These are phyloP conservation scores for Citrus mangshanensis DNA, from an alignment of 345 rosid species.

Conservation along the genomic window DNA sequence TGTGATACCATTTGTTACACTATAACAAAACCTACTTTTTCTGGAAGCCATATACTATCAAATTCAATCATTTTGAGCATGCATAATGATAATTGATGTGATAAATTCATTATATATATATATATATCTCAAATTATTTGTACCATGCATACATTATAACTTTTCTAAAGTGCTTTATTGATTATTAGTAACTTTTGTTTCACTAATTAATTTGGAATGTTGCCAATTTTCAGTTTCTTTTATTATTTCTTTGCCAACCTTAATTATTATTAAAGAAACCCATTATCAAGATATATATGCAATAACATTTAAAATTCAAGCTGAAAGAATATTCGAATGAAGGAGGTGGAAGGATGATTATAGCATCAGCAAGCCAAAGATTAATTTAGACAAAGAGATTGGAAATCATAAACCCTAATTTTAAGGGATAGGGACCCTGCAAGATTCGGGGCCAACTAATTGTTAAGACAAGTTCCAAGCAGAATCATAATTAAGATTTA, in stretches of 20 bases:
- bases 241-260: conserved; percentile 2
- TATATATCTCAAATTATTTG: neutral
- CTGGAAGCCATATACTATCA: neutral
- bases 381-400: conserved; percentile 10
- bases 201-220: neutral
- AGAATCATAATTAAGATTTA: no score
- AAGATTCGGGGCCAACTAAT: conserved; percentile 23
- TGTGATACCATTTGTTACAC: neutral
- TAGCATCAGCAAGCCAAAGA: conserved; percentile 30
- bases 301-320: neutral
- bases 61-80: neutral
- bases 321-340: conserved; percentile 11
- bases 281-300: conserved; percentile 3
- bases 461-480: no score
- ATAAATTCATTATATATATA: neutral
- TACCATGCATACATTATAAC: neutral
- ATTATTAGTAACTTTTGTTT: neutral
- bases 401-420: conserved; percentile 23
- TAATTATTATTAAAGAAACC: conserved; percentile 16
- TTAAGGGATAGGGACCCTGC: conserved; percentile 30
- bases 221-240: neutral
- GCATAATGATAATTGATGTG: neutral
- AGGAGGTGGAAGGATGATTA: conserved; percentile 42
- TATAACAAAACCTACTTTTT: neutral
- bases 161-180: neutral